Evolutionary conservation across 225 moss, liverwort and hornwort genomes (phyloP), one percentile per base, ranked within the genome.

Genomic region (Neckera pumila): DNA sequence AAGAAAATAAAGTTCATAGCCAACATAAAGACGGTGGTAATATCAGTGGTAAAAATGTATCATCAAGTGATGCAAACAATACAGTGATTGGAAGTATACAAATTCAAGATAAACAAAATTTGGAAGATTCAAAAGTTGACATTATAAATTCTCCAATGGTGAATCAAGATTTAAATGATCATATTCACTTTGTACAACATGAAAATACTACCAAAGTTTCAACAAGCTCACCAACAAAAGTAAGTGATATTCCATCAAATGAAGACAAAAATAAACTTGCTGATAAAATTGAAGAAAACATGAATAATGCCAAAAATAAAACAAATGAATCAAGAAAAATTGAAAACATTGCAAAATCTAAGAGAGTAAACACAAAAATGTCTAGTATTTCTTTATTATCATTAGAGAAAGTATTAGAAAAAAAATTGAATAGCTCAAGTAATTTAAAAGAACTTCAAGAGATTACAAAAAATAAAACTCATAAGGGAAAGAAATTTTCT

Each of bases 211-310:
- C 2, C 4, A 33, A 81, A 12, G 21, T 38, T 57, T 22, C 9
- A n/a, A 15, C 15, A 57, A 25, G 6, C 4, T 26, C 38, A 26
- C 1, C 12, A 0, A 9, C 9, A 19, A 23, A 36, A 0, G 23
- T 23, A 30, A 45, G 1, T 69, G 25, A 40, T 34, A 82, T 12
- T 47, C 3, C 31, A 71, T n/a, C 14, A 22, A 38, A 17, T 20
- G 9, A 80, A 43, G 27, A 80, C 3, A 43, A 53, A 30, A 14
- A 18, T 7, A 18, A 54, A 16, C 0, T 64, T 56, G 23, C 26
- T 8, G 11, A 31, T 4, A n/a, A 9, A 59, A 3, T 21, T 43
- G 27, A 19, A 38, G 27, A 42, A 21, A 28, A 4, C 4, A 51
- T 5, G 7, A 79, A 34, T 19, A 27, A 15, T 9, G 2, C 4